Evolutionary conservation across 2,329 filamentous ascomycete species (phyloP), one percentile per base, ranked within the genome.

Genomic region (Saccharata proteae): DNA sequence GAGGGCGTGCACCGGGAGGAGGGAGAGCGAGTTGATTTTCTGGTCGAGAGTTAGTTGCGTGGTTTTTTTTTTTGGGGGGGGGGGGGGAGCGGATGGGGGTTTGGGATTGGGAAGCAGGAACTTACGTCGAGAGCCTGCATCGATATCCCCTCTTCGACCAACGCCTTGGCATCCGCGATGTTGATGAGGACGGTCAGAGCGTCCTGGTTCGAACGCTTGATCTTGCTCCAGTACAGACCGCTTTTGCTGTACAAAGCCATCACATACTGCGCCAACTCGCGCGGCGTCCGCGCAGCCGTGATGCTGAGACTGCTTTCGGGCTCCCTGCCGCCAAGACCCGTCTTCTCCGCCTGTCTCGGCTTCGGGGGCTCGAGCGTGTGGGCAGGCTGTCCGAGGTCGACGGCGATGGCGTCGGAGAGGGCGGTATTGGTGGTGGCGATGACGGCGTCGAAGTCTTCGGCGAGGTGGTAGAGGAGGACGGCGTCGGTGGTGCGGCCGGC

Each of bases 371-470:
- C 74, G 29, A 93, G 62, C 24, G 77, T 77, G 56, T 86, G 67
- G 12, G 79, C 74, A 36, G 84, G 77, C 44, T 90, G 79, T 32
- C 84, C 85, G 44, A 93, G 71, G 46, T 93, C 85, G 8, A 88
- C 69, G 9, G 83, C 79, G 37, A 96, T 76, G 26, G 84, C 82
- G 55, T 96, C 85, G 34, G 86, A 92, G 20, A 98, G 67, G 3
- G 86, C 80, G 22, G 85, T 79, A 57, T 86, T 93, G 48, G 96
- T 74, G 42, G 96, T 88, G 16, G 72, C 65, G 25, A 94, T 75
- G n/a, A 96, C 92, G 32, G 77, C 85, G 53, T 98, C 85, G 52
- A 93, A 96, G 54, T 98, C 86, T 47, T 84, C 83, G 0, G 90
- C 88, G 25, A 98, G 67, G 54, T 98, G 88, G 55, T 93, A 96